These are phyloP conservation scores for Podospora anserina DNA, from an alignment of 495 filamentous ascomycete genomes.

Conservation along the genomic window DNA sequence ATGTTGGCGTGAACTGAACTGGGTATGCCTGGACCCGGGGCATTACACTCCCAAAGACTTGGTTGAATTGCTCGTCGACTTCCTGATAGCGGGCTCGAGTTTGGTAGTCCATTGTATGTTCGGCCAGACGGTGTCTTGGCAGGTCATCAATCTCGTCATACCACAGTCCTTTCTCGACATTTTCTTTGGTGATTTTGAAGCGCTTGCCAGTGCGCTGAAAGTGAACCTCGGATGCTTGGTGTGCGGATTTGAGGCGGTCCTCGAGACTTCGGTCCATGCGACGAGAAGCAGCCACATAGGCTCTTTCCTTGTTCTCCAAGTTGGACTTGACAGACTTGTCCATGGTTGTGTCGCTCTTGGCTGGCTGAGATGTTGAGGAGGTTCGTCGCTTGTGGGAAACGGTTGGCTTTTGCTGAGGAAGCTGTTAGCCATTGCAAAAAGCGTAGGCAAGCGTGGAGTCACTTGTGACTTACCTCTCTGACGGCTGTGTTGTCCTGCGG, in stretches of 20 bases:
- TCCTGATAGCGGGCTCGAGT: background rate
- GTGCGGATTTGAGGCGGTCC: slow-evolving; percentile 84
- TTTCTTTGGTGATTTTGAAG: slow-evolving; percentile 79
- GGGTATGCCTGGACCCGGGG: background rate
- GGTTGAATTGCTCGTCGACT: background rate
- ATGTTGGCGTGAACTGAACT: background rate
- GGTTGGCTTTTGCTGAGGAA: background rate
- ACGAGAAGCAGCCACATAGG: slow-evolving; percentile 93
- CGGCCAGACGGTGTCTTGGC: background rate
- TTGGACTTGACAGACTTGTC: slow-evolving; percentile 59
- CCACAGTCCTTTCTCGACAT: slow-evolving; percentile 92
- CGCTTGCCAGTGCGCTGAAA: slow-evolving; percentile 82
- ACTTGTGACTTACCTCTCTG: background rate
- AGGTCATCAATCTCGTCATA: slow-evolving; percentile 92
- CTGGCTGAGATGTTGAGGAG: background rate
- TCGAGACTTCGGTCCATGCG: slow-evolving; percentile 86
- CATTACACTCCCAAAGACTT: background rate
- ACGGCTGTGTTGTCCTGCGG: background rate
- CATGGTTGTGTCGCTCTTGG: background rate
- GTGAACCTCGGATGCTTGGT: slow-evolving; percentile 84
- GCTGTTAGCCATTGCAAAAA: background rate
- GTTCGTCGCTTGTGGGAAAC: background rate
- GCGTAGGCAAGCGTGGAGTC: background rate
- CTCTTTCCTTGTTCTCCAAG: slow-evolving; percentile 89
- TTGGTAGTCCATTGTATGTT: background rate